phyloP scores from a whole-genome alignment of 176 grass and related monocot species.

The Phragmites australis region DNA sequence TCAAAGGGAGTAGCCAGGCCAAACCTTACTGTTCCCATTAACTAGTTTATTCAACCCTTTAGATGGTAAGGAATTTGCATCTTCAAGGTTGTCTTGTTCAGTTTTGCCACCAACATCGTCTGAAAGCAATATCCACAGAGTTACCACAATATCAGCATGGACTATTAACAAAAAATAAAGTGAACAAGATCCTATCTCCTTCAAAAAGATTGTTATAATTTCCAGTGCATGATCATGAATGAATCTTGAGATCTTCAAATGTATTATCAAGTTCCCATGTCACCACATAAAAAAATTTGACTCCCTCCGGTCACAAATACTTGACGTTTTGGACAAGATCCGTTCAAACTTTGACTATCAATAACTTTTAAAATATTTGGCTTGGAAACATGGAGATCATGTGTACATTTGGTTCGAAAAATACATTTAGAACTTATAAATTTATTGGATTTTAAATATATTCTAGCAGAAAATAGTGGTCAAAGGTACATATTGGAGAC shows the following conservation, averaged over 20 bases:
- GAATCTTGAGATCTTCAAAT: neutral
- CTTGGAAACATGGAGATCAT: too few relatives aligned
- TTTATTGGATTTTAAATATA: too few relatives aligned
- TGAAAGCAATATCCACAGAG: constrained; percentile 37
- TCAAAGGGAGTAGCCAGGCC: constrained; percentile 10
- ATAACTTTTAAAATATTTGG: too few relatives aligned
- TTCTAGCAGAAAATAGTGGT: too few relatives aligned
- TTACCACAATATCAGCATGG: neutral
- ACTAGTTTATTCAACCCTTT: constrained; percentile 45
- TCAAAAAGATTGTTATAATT: neutral
- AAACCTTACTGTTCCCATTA: constrained; percentile 59
- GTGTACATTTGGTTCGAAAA: too few relatives aligned
- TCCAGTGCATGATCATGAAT: constrained; percentile 1
- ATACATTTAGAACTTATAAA: too few relatives aligned
- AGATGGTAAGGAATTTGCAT: constrained; percentile 42
- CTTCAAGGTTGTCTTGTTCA: constrained; percentile 48
- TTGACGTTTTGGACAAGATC: too few relatives aligned
- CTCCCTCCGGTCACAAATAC: too few relatives aligned
- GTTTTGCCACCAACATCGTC: constrained; percentile 46
- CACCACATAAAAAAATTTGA: neutral
- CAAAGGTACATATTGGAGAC: too few relatives aligned
- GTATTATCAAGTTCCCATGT: neutral
- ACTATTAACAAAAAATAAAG: neutral
- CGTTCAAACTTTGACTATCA: too few relatives aligned
- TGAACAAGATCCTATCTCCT: neutral